Conservation (phyloP, 202 grass and related monocot species). For the Saccharum hybrid region DNA sequence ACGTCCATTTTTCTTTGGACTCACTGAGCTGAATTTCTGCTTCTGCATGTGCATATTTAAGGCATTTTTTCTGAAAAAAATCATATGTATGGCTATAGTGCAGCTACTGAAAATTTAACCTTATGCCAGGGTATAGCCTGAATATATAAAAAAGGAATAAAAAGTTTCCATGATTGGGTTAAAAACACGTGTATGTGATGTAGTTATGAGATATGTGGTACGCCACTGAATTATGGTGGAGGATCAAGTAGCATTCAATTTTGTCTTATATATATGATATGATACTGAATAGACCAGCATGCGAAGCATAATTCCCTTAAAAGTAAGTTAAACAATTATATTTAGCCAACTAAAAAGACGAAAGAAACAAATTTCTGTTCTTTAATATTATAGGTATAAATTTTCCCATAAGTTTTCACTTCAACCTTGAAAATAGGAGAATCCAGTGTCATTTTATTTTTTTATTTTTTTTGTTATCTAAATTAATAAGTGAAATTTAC, state of each 20-base stretch:
- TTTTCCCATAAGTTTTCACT: neutral
- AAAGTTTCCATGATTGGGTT: no score
- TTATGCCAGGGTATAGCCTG: neutral
- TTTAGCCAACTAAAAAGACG: neutral
- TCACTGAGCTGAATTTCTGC: neutral
- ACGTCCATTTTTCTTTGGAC: neutral
- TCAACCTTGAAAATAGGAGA: neutral
- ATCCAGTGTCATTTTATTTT: neutral
- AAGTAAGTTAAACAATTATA: neutral
- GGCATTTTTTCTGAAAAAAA: neutral
- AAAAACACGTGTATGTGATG: neutral
- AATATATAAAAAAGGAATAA: neutral
- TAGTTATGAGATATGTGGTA: neutral
- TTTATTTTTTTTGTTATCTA: neutral
- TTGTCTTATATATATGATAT: neutral
- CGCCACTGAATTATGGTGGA: neutral
- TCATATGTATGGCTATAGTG: neutral
- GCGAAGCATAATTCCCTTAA: neutral
- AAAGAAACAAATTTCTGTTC: no score
- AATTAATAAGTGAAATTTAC: neutral
- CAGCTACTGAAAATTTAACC: neutral
- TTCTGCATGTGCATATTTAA: neutral
- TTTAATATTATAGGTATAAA: no score
- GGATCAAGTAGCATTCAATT: neutral
- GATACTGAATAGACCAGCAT: neutral